These are phyloP conservation scores for Bifiguratus adelaidae DNA, from an alignment of 192 early-diverging fungal species.

Conservation along the genomic window DNA sequence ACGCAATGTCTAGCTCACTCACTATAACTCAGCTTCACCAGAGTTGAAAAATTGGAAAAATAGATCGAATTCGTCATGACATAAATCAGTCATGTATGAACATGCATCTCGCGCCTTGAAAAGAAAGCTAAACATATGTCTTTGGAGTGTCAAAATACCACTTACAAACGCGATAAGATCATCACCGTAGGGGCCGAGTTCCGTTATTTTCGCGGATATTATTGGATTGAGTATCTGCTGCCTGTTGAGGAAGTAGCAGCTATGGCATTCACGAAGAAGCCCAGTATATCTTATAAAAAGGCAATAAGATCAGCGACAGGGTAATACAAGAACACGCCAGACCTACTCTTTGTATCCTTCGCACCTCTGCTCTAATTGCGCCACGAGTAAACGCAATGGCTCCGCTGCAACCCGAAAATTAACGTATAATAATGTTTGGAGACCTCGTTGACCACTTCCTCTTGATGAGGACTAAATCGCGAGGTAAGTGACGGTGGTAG, in stretches of 20 bases:
- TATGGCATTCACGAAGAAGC: slow-evolving; percentile 64
- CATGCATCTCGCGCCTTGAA: slow-evolving; percentile 61
- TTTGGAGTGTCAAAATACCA: neutral
- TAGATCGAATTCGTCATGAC: slow-evolving; percentile 71
- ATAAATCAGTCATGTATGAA: slow-evolving; percentile 77
- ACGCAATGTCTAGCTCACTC: slow-evolving; percentile 14
- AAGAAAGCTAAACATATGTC: neutral
- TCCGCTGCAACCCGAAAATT: slow-evolving; percentile 67
- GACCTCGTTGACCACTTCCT: slow-evolving; percentile 4
- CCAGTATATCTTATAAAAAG: slow-evolving; percentile 40
- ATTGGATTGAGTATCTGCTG: slow-evolving; percentile 55
- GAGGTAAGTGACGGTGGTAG: neutral
- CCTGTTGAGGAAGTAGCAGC: slow-evolving; percentile 65
- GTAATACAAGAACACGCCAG: neutral
- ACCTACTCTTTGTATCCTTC: slow-evolving; percentile 57
- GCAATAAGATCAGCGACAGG: neutral
- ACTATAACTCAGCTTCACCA: slow-evolving; percentile 67
- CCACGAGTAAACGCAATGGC: slow-evolving; percentile 47
- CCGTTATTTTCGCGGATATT: slow-evolving; percentile 48
- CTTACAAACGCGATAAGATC: slow-evolving; percentile 49
- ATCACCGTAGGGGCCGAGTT: slow-evolving; percentile 33
- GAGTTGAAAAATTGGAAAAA: slow-evolving; percentile 72
- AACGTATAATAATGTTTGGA: slow-evolving; percentile 53
- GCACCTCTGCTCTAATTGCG: slow-evolving; percentile 69
- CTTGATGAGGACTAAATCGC: neutral